Evolutionary conservation across 768 basidiomycete genomes (phyloP), one percentile per base, ranked within the genome.

Genomic region (Rhodotorula diobovata): DNA sequence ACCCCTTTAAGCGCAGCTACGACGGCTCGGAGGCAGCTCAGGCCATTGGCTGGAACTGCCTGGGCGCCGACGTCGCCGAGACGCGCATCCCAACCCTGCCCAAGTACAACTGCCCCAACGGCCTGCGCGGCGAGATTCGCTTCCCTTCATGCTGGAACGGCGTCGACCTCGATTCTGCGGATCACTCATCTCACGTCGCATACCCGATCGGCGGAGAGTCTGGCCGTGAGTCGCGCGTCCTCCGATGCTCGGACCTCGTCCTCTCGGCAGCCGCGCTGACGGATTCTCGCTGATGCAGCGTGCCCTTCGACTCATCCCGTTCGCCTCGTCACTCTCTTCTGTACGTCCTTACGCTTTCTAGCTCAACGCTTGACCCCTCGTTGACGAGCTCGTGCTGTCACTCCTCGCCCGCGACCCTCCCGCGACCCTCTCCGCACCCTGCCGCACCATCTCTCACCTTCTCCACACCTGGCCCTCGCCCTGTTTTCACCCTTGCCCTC

Each of bases 1-100:
- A 81, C 74, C 82, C 82, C 2, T 81, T 81, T 41, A 78, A 85
- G 53, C 82, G 86, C 56, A 82, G 83, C 34, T 85, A 85, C 78
- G 81, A 86, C 69, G 61, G 82, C 18, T 81, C 71, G 80, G 71
- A 66, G 67, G 85, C 55, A 82, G 85, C 39, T 28, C 81, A 37
- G 75, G 79, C 66, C 2, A 66, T 55, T 84, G 85, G 78, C 82
- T 85, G 48, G 68, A 79, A 83, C 35, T 85, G 83, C 41, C 63
- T 74, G 35, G 66, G 66, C 32, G 25, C 63, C 14, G 25, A 39
- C 41, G 62, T 61, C 1, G 28, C 60, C 39, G 39, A 43, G 14
- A 43, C 14, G 41, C 41, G 41, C 14, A 43, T 43, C 41, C 41
- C 41, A 18, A 43, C 41, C 41, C 14, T 43, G 41, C 41, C 41